Base-by-base conservation (phyloP, 805 yeast genomes). In the Cyberlindnera euphorbiiphila region DNA sequence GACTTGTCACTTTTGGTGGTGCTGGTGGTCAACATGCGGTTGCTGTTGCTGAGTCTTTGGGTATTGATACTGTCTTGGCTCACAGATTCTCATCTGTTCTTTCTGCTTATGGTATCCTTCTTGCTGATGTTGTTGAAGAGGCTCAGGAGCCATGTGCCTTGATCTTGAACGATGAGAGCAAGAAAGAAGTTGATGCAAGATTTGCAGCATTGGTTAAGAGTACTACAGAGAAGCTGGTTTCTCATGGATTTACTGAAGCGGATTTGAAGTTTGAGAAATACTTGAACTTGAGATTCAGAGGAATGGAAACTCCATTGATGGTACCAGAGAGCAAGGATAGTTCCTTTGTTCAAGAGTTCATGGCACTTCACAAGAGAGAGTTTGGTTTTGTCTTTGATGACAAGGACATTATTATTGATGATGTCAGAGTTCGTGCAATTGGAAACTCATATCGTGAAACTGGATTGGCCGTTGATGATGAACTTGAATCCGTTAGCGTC, bases 11-110 rank as follows among this genome's bases (percentile, higher is more conserved):
- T 3, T 87, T 87, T 62, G 96, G 96, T 32, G 96, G 96, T 33
- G 95, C 95, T 18, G 96, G 96, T 37, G 96, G 96, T 8, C 96
- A 87, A 61, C 89, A 85, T 59, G 89, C 93, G 3, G 78, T 75
- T 33, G 78, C 84, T 9, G 78, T 87, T 24, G 95, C 95, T 1
- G 69, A 74, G 40, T 69, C 73, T 18, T 66, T 87, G 43, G 88
- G 88, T 8, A 82, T 87, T 32, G 57, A 66, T 10, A 74, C 76
- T 20, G 83, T 87, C 7, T 60, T 85, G 23, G 79, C 84, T 18
- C 95, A 87, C 61, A 74, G 81, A 56, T 84, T 84, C 57, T 85
- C 95, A 3, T 85, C 95, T 0, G 76, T 87, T 28, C 65, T 87
- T 9, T 84, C 94, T 1, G 95, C 96, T 0, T 87, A 83, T 55